Conservation (phyloP, 306 rosid genomes). For the Prunus campanulata region DNA sequence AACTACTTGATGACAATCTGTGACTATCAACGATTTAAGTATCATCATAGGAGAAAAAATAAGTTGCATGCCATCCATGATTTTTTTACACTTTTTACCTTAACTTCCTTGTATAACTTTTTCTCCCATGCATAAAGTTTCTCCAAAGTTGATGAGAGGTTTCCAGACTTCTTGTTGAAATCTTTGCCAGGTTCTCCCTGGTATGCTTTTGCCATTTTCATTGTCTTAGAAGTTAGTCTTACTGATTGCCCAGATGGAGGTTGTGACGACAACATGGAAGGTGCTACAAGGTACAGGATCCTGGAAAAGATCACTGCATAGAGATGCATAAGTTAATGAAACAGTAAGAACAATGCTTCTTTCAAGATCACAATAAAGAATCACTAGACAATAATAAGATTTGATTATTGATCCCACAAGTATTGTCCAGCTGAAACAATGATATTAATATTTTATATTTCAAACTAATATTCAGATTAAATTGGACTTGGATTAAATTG, state of each 20-base stretch:
- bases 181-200: slow-evolving; percentile 56
- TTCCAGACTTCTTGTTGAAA: slow-evolving; percentile 45
- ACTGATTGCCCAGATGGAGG: slow-evolving; percentile 34
- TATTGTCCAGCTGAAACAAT: neutral
- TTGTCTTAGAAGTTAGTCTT: slow-evolving; percentile 48
- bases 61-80: neutral
- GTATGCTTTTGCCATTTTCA: slow-evolving; percentile 71
- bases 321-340: slow-evolving; percentile 18
- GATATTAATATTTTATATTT: neutral
- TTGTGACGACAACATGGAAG: slow-evolving; percentile 51
- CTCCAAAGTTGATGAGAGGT: slow-evolving; percentile 83
- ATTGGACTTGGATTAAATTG: neutral
- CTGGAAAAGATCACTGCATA: slow-evolving; percentile 70
- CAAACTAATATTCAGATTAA: neutral
- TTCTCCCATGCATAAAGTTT: slow-evolving; percentile 93
- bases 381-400: neutral
- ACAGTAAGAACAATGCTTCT: neutral
- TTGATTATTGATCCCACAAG: neutral
- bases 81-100: slow-evolving; percentile 47
- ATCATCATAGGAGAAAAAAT: neutral
- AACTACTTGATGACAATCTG: neutral
- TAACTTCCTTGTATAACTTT: slow-evolving; percentile 88
- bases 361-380: neutral
- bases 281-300: slow-evolving; percentile 56
- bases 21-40: neutral